These are phyloP conservation scores for Puccinia polysora DNA, from an alignment of 1,284 basidiomycete species.

Conservation along the genomic window DNA sequence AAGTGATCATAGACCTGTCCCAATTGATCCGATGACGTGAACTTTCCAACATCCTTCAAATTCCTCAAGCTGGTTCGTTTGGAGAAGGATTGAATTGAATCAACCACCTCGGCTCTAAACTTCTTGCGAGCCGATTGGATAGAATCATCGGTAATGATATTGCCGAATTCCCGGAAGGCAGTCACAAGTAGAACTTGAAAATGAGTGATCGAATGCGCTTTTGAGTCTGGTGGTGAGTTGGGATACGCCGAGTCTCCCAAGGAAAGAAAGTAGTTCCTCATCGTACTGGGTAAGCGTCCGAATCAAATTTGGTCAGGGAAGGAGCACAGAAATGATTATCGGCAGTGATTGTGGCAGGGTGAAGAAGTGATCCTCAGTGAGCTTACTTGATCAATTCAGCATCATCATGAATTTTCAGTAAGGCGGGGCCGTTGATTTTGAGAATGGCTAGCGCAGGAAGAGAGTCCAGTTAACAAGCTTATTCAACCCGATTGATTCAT, in stretches of 20 bases:
- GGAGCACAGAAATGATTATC: too few species aligned
- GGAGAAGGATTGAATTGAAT: slow-evolving; percentile 90
- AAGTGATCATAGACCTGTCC: slow-evolving; percentile 84
- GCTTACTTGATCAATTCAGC: slow-evolving; percentile 88
- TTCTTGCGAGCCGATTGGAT: slow-evolving; percentile 80
- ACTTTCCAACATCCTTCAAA: slow-evolving; percentile 72
- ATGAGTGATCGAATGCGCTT: slow-evolving; percentile 87
- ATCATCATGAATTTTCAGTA: slow-evolving; percentile 94
- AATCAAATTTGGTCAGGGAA: background rate
- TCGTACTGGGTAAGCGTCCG: slow-evolving; percentile 60
- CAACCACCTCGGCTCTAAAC: slow-evolving; percentile 83
- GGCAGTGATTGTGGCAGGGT: too few species aligned
- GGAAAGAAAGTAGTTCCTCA: slow-evolving; percentile 89
- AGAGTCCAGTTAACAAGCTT: background rate
- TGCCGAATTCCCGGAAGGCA: slow-evolving; percentile 93
- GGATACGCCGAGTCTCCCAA: slow-evolving; percentile 94
- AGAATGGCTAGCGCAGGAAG: slow-evolving; percentile 67
- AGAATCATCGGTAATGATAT: slow-evolving; percentile 85
- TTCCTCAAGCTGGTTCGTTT: slow-evolving; percentile 92
- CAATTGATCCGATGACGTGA: slow-evolving; percentile 76
- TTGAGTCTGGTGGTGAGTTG: slow-evolving; percentile 70
- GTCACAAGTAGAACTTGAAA: slow-evolving; percentile 91
- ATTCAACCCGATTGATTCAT: background rate
- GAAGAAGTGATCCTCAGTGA: too few species aligned
- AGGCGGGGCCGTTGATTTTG: slow-evolving; percentile 93